Evolutionary conservation across 1,284 basidiomycete species (phyloP), one percentile per base, ranked within the genome.

Genomic region (Golubevia sp.): DNA sequence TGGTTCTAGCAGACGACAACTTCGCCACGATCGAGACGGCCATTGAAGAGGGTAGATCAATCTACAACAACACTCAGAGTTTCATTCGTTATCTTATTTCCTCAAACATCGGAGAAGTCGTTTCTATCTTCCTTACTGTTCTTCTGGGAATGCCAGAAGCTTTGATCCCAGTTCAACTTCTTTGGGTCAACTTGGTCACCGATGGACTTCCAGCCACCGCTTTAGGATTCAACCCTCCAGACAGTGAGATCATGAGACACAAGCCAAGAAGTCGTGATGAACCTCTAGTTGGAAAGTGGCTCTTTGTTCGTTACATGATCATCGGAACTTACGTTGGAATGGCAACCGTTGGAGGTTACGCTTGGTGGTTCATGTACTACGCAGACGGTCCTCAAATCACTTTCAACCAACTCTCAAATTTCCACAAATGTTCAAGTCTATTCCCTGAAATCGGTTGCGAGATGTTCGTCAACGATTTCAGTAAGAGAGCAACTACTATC

Each of bases 11-110:
- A 26, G 85, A 86, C 68, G 83, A 86, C 79, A 86, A 86, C 72
- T 86, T 86, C 75, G 85, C 85, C 15, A 84, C 83, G 1, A 85
- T 86, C 62, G 84, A 85, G 61, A 66, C 76, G 23, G 85, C 85
- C 5, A 84, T 86, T 30, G 84, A 86, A 85, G 95, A 98, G 86
- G 96, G 96, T 72, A 88, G 97, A 83, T 87, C 93, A 60, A 99
- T 99, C 83, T 99, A 97, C 86, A 97, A 98, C 86, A 98, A 98
- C 85, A 98, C 94, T 57, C 97, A 98, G 86, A 93, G 96, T 82
- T 99, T 99, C 84, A 95, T 96, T 84, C 91, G 93, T 64, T 86
- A 88, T 76, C 73, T 87, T 59, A 86, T 99, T 85, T 97, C 94
- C 50, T 95, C 92, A 64, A 99, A 98, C 87, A 98, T 98, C 81